Conservation (phyloP, 805 yeast genomes). For the Suhomyces faveliae region DNA sequence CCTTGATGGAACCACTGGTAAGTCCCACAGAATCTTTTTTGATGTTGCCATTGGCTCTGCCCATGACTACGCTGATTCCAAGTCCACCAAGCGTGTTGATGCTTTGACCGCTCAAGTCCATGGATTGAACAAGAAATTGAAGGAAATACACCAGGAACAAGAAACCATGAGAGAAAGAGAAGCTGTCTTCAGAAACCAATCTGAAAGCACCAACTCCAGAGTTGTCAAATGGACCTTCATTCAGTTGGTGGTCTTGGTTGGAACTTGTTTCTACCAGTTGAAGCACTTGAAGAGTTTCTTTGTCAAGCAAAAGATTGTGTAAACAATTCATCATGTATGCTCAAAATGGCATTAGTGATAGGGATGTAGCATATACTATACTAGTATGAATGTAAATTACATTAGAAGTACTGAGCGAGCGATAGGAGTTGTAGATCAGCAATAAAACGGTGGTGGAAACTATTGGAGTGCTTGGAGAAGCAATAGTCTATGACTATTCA, state of each 20-base stretch:
- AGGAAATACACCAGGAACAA: constrained; percentile 65
- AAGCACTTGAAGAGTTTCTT: constrained; percentile 77
- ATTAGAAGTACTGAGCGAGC: too few species aligned
- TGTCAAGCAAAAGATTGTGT: constrained; percentile 82
- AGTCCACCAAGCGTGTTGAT: constrained; percentile 53
- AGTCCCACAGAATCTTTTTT: constrained; percentile 65
- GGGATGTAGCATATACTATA: too few species aligned
- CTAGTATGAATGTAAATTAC: too few species aligned
- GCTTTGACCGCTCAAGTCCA: constrained; percentile 54
- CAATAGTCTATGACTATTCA: too few species aligned
- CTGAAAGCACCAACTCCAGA: constrained; percentile 71
- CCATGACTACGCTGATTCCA: constrained; percentile 58
- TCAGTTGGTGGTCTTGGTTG: constrained; percentile 65
- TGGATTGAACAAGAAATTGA: constrained; percentile 55
- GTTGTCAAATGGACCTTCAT: constrained; percentile 73
- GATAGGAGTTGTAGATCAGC: too few species aligned
- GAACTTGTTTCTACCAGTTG: constrained; percentile 74
- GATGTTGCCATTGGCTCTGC: constrained; percentile 72
- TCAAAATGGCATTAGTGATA: too few species aligned
- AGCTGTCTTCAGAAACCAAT: constrained; percentile 69
- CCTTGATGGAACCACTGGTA: constrained; percentile 69
- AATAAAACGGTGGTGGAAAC: too few species aligned
- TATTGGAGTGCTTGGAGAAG: too few species aligned
- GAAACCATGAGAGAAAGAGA: constrained; percentile 71
- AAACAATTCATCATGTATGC: too few species aligned